Conservation (phyloP, 2,329 filamentous ascomycete genomes). For the Fusarium circinatum region DNA sequence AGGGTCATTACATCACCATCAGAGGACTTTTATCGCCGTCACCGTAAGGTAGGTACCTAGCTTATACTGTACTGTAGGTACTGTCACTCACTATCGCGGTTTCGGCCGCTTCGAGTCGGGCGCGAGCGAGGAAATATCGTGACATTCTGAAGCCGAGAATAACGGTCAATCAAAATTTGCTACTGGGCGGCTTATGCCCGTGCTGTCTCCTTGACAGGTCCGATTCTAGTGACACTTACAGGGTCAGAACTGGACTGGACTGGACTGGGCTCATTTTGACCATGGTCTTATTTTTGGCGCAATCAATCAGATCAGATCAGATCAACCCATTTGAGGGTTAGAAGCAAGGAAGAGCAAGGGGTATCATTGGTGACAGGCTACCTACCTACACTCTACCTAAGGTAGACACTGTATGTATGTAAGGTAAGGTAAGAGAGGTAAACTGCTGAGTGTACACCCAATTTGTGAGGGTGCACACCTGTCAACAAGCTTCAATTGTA, state of each 20-base stretch:
- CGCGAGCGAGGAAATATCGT: conserved; percentile 33
- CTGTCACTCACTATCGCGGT: conserved; percentile 9
- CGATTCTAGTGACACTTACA: conserved; percentile 11
- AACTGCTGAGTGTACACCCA: conserved; percentile 13
- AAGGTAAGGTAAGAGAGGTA: not conserved
- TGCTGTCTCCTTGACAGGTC: conserved; percentile 33
- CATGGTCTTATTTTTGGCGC: conserved; percentile 37
- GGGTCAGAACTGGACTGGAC: conserved; percentile 1
- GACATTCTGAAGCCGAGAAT: conserved; percentile 2
- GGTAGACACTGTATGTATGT: not conserved
- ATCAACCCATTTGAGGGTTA: conserved; percentile 31
- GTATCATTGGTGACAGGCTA: not conserved
- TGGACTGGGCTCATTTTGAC: conserved; percentile 1
- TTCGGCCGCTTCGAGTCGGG: conserved; percentile 15
- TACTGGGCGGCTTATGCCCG: conserved; percentile 24
- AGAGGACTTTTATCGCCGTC: conserved; percentile 1
- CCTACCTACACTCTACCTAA: not conserved
- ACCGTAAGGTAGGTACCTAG: not conserved
- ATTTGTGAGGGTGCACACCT: conserved; percentile 9
- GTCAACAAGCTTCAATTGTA: conserved; percentile 1
- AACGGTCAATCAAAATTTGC: conserved; percentile 12
- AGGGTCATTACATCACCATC: conserved; percentile 42
- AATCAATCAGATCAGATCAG: conserved; percentile 34
- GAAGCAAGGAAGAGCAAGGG: conserved; percentile 4
- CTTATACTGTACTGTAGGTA: not conserved